Conservation (phyloP, 2,329 filamentous ascomycete genomes). For the Fusarium heterosporum region DNA sequence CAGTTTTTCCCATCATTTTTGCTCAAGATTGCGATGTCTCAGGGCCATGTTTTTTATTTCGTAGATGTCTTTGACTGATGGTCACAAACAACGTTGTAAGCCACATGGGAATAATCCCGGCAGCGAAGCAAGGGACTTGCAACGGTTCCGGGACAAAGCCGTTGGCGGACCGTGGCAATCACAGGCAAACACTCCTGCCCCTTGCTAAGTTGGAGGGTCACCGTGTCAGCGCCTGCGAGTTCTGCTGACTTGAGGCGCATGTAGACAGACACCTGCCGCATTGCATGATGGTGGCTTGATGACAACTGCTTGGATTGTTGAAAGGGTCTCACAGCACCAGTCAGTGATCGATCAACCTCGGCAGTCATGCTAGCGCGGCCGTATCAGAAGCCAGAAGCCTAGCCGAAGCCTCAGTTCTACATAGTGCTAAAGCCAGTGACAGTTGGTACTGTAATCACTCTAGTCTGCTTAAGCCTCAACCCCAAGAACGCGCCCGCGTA, state of each 20-base stretch:
- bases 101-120: slow-evolving; percentile 35
- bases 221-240: neutral
- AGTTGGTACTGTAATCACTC: slow-evolving; percentile 10
- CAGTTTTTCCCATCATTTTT: neutral
- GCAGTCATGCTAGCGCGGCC: slow-evolving; percentile 26
- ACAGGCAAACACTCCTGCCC: slow-evolving; percentile 25
- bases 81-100: slow-evolving; percentile 19
- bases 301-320: slow-evolving; percentile 10
- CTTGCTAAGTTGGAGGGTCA: slow-evolving; percentile 12
- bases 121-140: slow-evolving; percentile 29
- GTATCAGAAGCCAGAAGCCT: slow-evolving; percentile 34
- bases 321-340: slow-evolving; percentile 29
- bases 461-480: slow-evolving; percentile 29
- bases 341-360: slow-evolving; percentile 31
- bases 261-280: slow-evolving; percentile 10
- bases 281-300: neutral
- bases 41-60: slow-evolving; percentile 30
- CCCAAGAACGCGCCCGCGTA: slow-evolving; percentile 28
- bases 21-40: slow-evolving; percentile 33
- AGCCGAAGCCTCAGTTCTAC: slow-evolving; percentile 24
- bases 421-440: slow-evolving; percentile 18
- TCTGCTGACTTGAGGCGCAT: slow-evolving; percentile 10
- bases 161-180: slow-evolving; percentile 32
- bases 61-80: slow-evolving; percentile 13
- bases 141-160: slow-evolving; percentile 35